These are phyloP conservation scores for Hirsutella minnesotensis DNA, from an alignment of 2,329 filamentous ascomycete genomes.

Conservation along the genomic window DNA sequence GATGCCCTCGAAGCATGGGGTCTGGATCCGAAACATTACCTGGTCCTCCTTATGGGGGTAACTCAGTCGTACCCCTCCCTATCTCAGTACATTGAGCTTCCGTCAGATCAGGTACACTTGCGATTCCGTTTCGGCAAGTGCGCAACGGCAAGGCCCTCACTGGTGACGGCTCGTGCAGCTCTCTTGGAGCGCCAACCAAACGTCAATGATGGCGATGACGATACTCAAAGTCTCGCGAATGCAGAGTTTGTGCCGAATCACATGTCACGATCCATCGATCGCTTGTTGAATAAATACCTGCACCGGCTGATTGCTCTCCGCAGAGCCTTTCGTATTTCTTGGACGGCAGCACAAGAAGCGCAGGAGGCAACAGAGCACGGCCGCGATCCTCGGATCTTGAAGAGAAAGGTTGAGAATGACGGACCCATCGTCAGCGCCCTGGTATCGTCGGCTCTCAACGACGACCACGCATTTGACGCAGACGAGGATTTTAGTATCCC, in stretches of 20 bases:
- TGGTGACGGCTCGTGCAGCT: constrained; percentile 36
- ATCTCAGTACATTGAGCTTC: constrained; percentile 37
- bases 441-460: constrained; percentile 9
- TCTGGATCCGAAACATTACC: constrained; percentile 51
- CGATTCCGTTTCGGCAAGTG: constrained; percentile 60
- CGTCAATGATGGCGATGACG: not conserved
- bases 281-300: not conserved
- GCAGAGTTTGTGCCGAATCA: not conserved
- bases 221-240: constrained; percentile 4
- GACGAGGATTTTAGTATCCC: constrained; percentile 34
- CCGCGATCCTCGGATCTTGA: too few species aligned
- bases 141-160: constrained; percentile 58
- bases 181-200: constrained; percentile 22
- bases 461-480: constrained; percentile 18
- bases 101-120: constrained; percentile 17
- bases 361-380: not conserved
- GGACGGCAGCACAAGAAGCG: constrained; percentile 1
- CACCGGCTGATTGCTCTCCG: not conserved
- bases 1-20: constrained; percentile 72
- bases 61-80: constrained; percentile 47
- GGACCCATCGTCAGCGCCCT: constrained; percentile 3
- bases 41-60: constrained; percentile 62
- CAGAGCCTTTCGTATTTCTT: not conserved
- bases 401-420: not conserved
- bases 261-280: not conserved